Percentiles rank a stretch among this genome's conserved stretches.
Evolutionary conservation across 176 grass and related monocot species (phyloP).

Genomic region (Triticum monococcum): DNA sequence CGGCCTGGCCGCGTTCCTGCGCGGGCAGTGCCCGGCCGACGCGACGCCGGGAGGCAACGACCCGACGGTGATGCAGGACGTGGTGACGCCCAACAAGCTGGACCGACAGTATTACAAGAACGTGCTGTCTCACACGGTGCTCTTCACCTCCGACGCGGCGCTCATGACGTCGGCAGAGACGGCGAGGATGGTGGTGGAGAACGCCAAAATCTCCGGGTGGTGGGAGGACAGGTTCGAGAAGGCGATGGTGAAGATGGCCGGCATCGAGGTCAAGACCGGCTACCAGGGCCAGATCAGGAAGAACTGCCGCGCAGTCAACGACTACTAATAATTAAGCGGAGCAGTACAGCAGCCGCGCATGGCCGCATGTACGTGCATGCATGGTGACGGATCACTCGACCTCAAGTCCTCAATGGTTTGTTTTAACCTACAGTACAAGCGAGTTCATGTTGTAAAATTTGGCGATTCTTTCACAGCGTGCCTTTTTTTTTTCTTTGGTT

Average conservation of each 20-base stretch:
- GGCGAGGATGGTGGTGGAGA: not conserved
- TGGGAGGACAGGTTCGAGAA: not conserved
- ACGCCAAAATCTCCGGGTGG: not conserved
- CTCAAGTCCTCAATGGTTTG: not conserved
- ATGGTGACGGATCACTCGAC: too few species aligned
- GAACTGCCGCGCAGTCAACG: not conserved
- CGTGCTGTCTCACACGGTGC: not conserved
- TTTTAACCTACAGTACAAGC: not conserved
- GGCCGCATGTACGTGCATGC: not conserved
- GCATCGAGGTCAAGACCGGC: not conserved
- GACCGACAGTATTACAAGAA: conserved; percentile 15
- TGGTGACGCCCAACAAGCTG: conserved; percentile 1
- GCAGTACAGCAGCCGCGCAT: too few species aligned
- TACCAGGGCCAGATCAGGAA: not conserved
- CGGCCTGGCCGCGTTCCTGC: not conserved
- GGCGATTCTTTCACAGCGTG: not conserved
- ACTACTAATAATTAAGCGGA: not conserved
- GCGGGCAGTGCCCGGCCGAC: not conserved
- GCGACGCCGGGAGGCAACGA: not conserved
- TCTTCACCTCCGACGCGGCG: conserved; percentile 15
- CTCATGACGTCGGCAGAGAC: not conserved
- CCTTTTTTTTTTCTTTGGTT: not conserved
- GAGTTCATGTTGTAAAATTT: not conserved
- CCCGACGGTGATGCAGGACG: not conserved
- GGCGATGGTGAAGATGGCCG: not conserved